Evolutionary conservation across 2,329 filamentous ascomycete genomes (phyloP), one percentile per base, ranked within the genome.

Genomic region (Pseudogymnoascus sp.): DNA sequence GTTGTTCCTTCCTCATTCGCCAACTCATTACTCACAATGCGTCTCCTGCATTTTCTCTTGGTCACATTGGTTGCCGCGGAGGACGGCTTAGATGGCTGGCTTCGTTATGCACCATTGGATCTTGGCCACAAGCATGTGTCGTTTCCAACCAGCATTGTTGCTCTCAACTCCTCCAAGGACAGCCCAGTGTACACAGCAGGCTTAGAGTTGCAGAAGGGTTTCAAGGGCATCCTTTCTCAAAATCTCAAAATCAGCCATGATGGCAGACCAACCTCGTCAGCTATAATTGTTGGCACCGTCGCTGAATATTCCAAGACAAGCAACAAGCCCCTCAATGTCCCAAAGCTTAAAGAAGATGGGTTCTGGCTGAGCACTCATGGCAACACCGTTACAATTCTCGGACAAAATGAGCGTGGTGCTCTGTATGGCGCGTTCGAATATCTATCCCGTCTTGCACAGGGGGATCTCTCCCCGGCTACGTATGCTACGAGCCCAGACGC

Each of bases 351-450:
- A 33, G 76, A 80, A 11, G 85, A 87, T 67, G 87, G 87, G 2
- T 90, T 84, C 72, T 87, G 80, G 76, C 77, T 90, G 31, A 80
- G 74, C 66, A 81, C 76, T 4, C 75, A 75, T 4, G 76, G 75
- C 7, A 68, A 74, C 0, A 73, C 73, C 0, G 79, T 88, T 21
- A 75, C 80, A 37, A 88, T 89, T 59, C 69, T 89, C 1, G 86
- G 86, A 0, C 78, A 84, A 64, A 89, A 88, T 67, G 84, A 88
- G 69, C 81, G 86, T 0, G 88, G 86, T 11, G 83, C 85, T 4
- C 78, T 90, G 1, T 90, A 90, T 67, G 88, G 88, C 5, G 79
- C 87, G 4, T 90, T 88, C 67, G 82, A 88, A 65, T 90, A 88
- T 66, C 78, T 90, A 8, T 86, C 83, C 1, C 79, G 82, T 71